Evolutionary conservation across 2,329 filamentous ascomycete genomes (phyloP), one percentile per base, ranked within the genome.

Genomic region (Paecilomyces dactylethromorphus): DNA sequence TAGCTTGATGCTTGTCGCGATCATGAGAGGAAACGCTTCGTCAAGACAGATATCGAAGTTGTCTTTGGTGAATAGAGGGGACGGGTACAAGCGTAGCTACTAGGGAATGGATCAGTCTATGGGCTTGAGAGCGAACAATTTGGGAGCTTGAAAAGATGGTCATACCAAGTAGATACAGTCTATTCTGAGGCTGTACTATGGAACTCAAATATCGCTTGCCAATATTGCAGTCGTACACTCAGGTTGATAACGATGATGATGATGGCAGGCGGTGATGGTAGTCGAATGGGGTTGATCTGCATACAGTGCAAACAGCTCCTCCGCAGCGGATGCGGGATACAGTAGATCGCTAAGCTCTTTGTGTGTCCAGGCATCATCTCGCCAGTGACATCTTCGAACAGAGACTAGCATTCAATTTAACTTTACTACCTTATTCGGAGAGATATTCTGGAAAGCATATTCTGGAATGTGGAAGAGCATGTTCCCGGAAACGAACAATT

Each of bases 11-110:
- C 26, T 29, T 29, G 21, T 52, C 22, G 29, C 50, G 50, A 52
- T 29, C 50, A 52, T 52, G 50, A 24, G 50, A 18, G n/a, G 50
- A 52, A 13, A 29, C 18, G 54, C 53, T 39, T 61, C 52, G 52
- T 31, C n/a, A 7, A 45, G 35, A 39, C 13, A 39, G 39, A 45
- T 45, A 18, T 45, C 3, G 39, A 18, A 45, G 39, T n/a, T 45
- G 39, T 45, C 39, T 21, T 18, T 15, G 8, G n/a, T 18, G 39
- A 45, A 4, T 45, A n/a, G 35, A n/a, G 2, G 32, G 35, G 35
- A 45, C 35, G 35, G 39, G 18, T 45, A 21, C 7, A 10, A 8
- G 26, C 7, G 39, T 21, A 45, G 39, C 39, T 45, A 18, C n/a
- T 45, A 8, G 35, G 35, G 3, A 45, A 45, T 5, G n/a, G n/a